Evolutionary conservation across 2,329 filamentous ascomycete genomes (phyloP), one percentile per base, ranked within the genome.

Genomic region (Alternaria longipes): DNA sequence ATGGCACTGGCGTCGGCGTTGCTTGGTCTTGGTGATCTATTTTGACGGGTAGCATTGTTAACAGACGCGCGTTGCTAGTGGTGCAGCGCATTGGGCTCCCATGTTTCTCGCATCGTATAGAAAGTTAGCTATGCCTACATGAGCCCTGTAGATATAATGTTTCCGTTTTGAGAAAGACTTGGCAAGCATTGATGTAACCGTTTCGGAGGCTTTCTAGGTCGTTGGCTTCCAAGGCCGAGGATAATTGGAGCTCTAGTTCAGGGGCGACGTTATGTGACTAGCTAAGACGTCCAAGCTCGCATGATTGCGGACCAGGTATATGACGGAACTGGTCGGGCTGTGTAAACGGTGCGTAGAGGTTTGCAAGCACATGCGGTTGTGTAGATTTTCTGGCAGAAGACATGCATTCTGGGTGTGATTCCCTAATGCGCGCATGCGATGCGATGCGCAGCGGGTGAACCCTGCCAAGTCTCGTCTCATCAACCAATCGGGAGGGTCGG

Each of bases 381-480:
- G 20, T 50, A 38, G 32, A 18, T 12, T 34, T 34, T 26, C 22
- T n/a, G 16, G 7, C 11, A 16, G 46, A 50, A 3, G 16, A n/a
- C 14, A 26, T 22, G 22, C 20, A 38, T 50, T 26, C 46, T 50
- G 46, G 30, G 16, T 50, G 32, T 11, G 20, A 36, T 38, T 38
- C 32, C 46, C 46, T 14, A 38, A 50, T 50, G 18, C 8, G 20
- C 32, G 46, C 46, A 50, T 38, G 32, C 46, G 30, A 38, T 50
- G 46, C 46, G 46, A 50, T 36, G 40, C 20, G 5, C 12, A n/a
- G 46, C 32, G 30, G 14, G n/a, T 38, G 46, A 49, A 67, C 65
- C 62, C 64, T 70, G 68, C 68, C 68, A 68, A 69, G 68, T 53
- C 41, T 65, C 60, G 64, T 41, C 42, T 59, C 26, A 9, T 9